phyloP scores from a whole-genome alignment of 2,329 filamentous ascomycete genomes.

The Rhynchosporium agropyri region DNA sequence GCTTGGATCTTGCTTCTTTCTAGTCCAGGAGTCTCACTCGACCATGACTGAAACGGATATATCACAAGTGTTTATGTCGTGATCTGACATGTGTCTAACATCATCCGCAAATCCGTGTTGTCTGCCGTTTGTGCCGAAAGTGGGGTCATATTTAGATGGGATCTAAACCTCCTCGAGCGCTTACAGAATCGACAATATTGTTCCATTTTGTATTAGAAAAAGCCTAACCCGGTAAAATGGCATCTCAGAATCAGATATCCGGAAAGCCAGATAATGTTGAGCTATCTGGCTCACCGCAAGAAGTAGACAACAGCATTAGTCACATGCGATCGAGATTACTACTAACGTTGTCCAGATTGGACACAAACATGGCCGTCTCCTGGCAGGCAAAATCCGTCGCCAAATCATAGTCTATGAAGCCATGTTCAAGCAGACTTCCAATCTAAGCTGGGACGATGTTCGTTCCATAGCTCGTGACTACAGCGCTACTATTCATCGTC shows the following conservation, averaged over 20 bases:
- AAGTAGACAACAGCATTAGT: not conserved
- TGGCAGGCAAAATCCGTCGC: constrained; percentile 37
- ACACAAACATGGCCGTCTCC: constrained; percentile 17
- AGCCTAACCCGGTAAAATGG: constrained; percentile 4
- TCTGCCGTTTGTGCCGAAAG: not conserved
- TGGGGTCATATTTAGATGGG: not conserved
- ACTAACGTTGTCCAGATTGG: constrained; percentile 15
- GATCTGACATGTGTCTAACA: no score
- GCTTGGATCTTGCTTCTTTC: no score
- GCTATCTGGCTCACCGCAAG: constrained; percentile 14
- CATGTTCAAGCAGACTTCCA: constrained; percentile 42
- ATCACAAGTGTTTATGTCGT: no score
- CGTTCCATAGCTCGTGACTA: constrained; percentile 23
- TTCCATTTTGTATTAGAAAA: no score
- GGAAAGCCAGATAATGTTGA: constrained; percentile 11
- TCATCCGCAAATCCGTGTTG: no score
- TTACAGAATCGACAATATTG: not conserved
- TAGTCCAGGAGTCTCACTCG: no score
- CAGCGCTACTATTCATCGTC: constrained; percentile 15
- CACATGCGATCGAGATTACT: not conserved
- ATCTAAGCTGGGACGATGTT: constrained; percentile 40
- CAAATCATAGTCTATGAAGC: constrained; percentile 44
- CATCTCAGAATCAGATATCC: not conserved
- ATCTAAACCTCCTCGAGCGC: not conserved
- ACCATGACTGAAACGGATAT: no score